Evolutionary conservation across 306 rosid species (phyloP), one percentile per base, ranked within the genome.

Genomic region (Acacia melanoxylon): DNA sequence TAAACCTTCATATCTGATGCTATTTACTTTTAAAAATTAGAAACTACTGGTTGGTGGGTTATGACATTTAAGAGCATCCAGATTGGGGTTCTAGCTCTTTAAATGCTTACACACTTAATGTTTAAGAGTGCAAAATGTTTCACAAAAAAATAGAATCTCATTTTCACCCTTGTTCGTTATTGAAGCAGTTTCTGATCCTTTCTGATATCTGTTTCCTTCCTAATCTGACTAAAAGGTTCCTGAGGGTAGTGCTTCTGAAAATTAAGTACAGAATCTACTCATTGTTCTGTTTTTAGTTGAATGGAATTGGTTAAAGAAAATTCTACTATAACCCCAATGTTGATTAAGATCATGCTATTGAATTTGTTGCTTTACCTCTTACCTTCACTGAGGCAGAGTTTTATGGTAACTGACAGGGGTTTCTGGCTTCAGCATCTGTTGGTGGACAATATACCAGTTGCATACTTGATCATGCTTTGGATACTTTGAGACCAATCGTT

Each of bases 21-120:
- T 74, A 40, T 58, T 79, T 79, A 78, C 83, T 66, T 82, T 76
- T 72, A 85, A 87, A 82, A 84, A 58, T 68, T 49, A 76, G 76
- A 80, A 78, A 77, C 80, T 78, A 63, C 78, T 75, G 46, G 83
- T 67, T 9, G 90, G 74, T 87, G 68, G 83, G 86, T 35, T 82
- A 68, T 85, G 78, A 75, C 75, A 40, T 56, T 61, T 72, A 72
- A 76, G 74, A 65, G 65, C 80, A 82, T 84, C 78, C 79, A 52
- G 75, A 76, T 79, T 81, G 58, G 65, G 77, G 84, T 84, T 87
- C 77, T 78, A 78, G 77, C 17, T 75, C 51, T 70, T 61, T 70
- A 33, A 49, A 73, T 81, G 56, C 65, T 33, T 33, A 2, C 10
- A 35, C 16, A 66, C 44, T 69, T 78, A 19, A 78, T 74, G 70